Conservation (phyloP, 2,329 filamentous ascomycete genomes). For the Calonectria montana region DNA sequence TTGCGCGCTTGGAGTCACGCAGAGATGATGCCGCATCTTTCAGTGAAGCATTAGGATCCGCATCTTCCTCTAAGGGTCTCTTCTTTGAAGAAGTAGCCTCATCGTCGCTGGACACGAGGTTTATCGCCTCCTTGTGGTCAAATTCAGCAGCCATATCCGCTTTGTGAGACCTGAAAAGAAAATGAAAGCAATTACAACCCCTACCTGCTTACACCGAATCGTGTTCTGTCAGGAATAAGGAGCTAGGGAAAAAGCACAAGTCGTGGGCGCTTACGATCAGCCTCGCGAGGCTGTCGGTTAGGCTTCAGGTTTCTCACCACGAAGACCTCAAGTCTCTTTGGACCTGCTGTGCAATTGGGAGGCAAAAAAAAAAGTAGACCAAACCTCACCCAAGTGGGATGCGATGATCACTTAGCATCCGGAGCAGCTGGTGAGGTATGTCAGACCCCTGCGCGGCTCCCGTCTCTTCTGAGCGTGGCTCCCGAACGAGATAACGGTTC, state of each 20-base stretch:
- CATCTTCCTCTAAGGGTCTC: constrained; percentile 41
- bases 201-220: constrained; percentile 12
- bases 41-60: constrained; percentile 17
- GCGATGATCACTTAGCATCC: constrained; percentile 23
- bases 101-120: constrained; percentile 40
- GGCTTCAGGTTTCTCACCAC: neutral
- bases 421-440: constrained; percentile 21
- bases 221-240: neutral
- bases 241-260: neutral
- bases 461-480: constrained; percentile 8
- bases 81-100: constrained; percentile 41
- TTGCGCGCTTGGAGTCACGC: constrained; percentile 38
- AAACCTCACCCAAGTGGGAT: constrained; percentile 25
- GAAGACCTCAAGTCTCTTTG: neutral
- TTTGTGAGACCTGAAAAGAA: neutral
- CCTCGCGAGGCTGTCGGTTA: neutral
- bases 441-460: constrained; percentile 14
- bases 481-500: constrained; percentile 9
- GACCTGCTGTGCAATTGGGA: neutral
- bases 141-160: constrained; percentile 22
- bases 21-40: constrained; percentile 16
- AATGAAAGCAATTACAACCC: constrained; percentile 9
- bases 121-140: constrained; percentile 38
- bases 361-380: constrained; percentile 9
- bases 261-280: neutral